Conservation (phyloP, 805 yeast species). For the Wilhelminamyces savonicus region DNA sequence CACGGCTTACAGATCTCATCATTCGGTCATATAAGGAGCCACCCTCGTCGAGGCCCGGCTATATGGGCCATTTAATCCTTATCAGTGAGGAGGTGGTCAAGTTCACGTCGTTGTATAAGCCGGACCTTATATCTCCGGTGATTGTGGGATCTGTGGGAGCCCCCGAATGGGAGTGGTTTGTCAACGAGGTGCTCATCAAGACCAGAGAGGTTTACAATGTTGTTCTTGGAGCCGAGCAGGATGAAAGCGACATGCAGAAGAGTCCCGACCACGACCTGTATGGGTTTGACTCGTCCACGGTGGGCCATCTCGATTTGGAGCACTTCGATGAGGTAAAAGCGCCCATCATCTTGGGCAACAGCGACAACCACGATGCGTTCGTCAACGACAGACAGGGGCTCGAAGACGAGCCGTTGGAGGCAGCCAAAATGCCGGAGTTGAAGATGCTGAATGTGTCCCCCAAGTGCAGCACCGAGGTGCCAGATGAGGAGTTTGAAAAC, state of each 20-base stretch:
- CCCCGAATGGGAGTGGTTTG: conserved; percentile 43
- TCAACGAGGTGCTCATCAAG: conserved; percentile 41
- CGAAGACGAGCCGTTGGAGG: background rate
- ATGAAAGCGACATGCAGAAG: conserved; percentile 4
- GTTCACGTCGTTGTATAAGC: conserved; percentile 58
- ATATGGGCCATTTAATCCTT: conserved; percentile 93
- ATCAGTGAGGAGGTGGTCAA: conserved; percentile 96
- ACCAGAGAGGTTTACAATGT: conserved; percentile 53
- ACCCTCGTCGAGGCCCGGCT: conserved; percentile 63
- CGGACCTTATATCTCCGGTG: conserved; percentile 50
- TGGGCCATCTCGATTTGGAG: conserved; percentile 33
- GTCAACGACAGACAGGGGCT: conserved; percentile 14
- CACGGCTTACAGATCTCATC: conserved; percentile 20
- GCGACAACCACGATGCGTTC: conserved; percentile 26
- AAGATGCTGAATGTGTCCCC: conserved; percentile 30
- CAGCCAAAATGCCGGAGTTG: conserved; percentile 11
- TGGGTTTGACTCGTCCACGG: conserved; percentile 29
- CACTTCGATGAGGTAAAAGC: conserved; percentile 22
- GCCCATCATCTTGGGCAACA: conserved; percentile 30
- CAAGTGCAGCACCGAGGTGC: conserved; percentile 1
- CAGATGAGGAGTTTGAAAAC: conserved; percentile 19
- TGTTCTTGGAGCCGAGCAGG: conserved; percentile 42
- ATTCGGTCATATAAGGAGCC: conserved; percentile 47
- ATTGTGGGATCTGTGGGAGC: conserved; percentile 40
- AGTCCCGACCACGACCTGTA: conserved; percentile 7